Evolutionary conservation across 2,329 filamentous ascomycete genomes (phyloP).

Genomic region (Penicillium sp.): DNA sequence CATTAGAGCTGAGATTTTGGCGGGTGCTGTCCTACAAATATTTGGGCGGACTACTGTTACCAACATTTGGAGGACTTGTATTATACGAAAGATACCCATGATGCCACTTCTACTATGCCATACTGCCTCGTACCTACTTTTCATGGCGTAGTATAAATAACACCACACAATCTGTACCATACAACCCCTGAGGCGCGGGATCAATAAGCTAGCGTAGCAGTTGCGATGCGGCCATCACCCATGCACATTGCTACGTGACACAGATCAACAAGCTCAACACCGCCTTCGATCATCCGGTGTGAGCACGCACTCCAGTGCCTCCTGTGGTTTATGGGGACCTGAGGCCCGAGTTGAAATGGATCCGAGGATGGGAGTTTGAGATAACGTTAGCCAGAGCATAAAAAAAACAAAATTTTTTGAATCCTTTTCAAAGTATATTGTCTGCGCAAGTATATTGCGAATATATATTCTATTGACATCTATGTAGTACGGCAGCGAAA

Average conservation of each 20-base stretch:
- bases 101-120: neutral
- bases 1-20: neutral
- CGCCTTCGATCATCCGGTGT: neutral
- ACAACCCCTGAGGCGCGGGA: neutral
- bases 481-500: neutral
- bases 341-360: neutral
- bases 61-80: neutral
- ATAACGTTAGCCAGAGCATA: neutral
- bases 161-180: neutral
- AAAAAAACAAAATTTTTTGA: neutral
- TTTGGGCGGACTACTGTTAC: neutral
- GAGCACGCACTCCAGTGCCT: neutral
- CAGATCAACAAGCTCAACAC: constrained; percentile 1
- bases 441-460: neutral
- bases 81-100: neutral
- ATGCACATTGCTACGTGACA: neutral
- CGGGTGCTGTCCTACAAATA: neutral
- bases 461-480: neutral
- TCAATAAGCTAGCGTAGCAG: neutral
- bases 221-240: neutral
- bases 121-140: neutral
- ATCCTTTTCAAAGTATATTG: neutral
- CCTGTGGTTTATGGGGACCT: neutral
- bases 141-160: neutral
- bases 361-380: neutral